phyloP scores from a whole-genome alignment of 2,329 filamentous ascomycete species.

The Ophiobolus disseminans region DNA sequence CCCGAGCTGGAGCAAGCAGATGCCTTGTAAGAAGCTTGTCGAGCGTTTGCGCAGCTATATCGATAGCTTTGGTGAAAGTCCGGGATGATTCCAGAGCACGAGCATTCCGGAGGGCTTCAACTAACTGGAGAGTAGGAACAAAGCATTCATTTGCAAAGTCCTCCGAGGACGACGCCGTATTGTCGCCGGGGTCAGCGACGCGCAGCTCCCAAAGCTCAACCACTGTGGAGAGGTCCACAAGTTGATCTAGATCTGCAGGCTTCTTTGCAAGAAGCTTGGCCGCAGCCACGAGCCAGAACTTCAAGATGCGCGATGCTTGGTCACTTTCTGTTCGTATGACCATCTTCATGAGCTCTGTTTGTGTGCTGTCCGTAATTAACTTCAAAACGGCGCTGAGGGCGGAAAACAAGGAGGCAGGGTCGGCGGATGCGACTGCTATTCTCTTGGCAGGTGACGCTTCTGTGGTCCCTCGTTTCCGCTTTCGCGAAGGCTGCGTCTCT shows the following conservation, averaged over 20 bases:
- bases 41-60: slow-evolving; percentile 27
- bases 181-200: slow-evolving; percentile 31
- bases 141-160: slow-evolving; percentile 50
- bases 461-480: slow-evolving; percentile 43
- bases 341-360: slow-evolving; percentile 47
- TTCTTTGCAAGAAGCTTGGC: slow-evolving; percentile 18
- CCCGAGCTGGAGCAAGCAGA: slow-evolving; percentile 50
- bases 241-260: slow-evolving; percentile 2
- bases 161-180: slow-evolving; percentile 38
- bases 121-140: slow-evolving; percentile 37
- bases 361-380: slow-evolving; percentile 32
- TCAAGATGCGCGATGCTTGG: slow-evolving; percentile 46
- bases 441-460: slow-evolving; percentile 25
- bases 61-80: slow-evolving; percentile 1
- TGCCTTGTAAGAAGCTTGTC: slow-evolving; percentile 53
- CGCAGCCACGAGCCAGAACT: slow-evolving; percentile 43
- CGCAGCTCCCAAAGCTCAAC: slow-evolving; percentile 47
- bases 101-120: slow-evolving; percentile 22
- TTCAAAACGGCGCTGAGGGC: slow-evolving; percentile 25
- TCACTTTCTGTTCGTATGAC: slow-evolving; percentile 42
- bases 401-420: slow-evolving; percentile 32
- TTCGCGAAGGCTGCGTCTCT: slow-evolving; percentile 37
- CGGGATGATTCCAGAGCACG: slow-evolving; percentile 4
- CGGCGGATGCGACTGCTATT: slow-evolving; percentile 12
- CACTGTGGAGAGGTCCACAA: slow-evolving; percentile 32